Evolutionary conservation across 306 rosid species (phyloP).

Genomic region (Quercus gilva): DNA sequence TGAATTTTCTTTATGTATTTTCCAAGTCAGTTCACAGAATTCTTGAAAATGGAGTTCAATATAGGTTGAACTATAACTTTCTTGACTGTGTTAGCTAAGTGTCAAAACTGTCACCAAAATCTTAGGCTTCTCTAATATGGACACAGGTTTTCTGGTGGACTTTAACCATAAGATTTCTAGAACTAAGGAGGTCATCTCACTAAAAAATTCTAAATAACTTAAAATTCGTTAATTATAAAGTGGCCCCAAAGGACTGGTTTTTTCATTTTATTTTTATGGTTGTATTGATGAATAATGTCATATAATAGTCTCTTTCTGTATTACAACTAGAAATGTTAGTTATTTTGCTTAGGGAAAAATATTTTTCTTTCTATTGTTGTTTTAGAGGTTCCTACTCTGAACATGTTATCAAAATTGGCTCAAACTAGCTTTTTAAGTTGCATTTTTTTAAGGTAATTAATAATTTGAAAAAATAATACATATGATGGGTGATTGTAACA

Average conservation of each 20-base stretch:
- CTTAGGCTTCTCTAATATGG: background rate
- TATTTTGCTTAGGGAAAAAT: background rate
- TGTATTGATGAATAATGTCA: background rate
- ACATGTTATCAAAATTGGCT: background rate
- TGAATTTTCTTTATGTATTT: background rate
- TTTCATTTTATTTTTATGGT: background rate
- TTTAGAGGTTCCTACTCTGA: background rate
- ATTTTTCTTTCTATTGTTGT: background rate
- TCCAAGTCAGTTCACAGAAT: background rate
- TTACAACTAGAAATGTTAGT: no score
- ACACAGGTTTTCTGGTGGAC: background rate
- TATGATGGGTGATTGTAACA: background rate
- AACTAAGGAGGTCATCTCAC: background rate
- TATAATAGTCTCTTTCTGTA: background rate
- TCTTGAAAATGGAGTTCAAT: background rate
- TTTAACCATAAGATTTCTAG: background rate
- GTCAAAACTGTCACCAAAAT: background rate
- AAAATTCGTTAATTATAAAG: background rate
- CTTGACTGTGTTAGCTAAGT: background rate
- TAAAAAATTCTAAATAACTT: background rate
- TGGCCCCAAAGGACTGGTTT: background rate
- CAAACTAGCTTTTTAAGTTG: background rate
- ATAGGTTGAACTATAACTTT: background rate
- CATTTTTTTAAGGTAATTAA: background rate
- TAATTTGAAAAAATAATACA: background rate